Conservation (phyloP, 192 early-diverging fungal genomes). For the Glomus cerebriforme region DNA sequence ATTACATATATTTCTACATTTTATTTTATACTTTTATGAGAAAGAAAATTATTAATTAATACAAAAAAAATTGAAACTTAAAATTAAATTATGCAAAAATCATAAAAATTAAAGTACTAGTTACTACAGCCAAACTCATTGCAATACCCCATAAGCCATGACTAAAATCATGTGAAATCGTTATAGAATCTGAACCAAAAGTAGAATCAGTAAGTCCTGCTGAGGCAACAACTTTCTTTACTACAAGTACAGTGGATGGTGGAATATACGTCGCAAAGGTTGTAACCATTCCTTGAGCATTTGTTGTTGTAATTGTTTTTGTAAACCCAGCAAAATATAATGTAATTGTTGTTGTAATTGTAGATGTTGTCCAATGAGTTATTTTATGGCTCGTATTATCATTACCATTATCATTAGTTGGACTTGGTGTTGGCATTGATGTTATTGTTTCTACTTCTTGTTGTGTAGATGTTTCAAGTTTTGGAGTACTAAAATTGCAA, state of each 20-base stretch:
- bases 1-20: background rate
- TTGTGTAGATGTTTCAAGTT: background rate
- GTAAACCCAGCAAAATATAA: background rate
- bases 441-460: background rate
- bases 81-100: background rate
- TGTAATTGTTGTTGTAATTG: background rate
- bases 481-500: background rate
- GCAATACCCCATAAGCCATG: background rate
- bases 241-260: background rate
- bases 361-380: background rate
- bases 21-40: no score
- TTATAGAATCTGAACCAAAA: background rate
- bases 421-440: background rate
- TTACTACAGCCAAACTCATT: background rate
- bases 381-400: background rate
- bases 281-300: background rate
- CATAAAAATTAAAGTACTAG: background rate
- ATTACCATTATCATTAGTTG: no score
- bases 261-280: background rate
- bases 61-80: no score
- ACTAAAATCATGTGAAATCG: background rate
- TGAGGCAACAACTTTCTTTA: no score
- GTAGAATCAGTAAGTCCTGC: background rate
- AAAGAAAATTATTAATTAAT: no score
- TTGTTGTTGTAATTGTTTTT: background rate